phyloP scores from a whole-genome alignment of 192 early-diverging fungal genomes.

The Diversispora epigaea region DNA sequence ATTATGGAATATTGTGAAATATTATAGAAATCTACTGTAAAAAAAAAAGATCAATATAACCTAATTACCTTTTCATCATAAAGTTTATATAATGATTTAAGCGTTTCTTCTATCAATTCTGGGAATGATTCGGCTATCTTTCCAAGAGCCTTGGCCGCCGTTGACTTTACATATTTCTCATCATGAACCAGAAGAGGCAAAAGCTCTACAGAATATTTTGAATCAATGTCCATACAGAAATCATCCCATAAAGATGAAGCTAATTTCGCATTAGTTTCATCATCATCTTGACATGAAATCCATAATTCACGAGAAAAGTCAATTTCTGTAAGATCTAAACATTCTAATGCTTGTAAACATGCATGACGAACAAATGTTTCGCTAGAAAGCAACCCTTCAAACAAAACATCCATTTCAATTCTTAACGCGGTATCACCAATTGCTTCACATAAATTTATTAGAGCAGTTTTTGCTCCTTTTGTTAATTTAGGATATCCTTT shows the following conservation, averaged over 20 bases:
- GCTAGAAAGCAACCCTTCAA: conserved; percentile 62
- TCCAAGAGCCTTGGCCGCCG: conserved; percentile 64
- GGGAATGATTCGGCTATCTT: conserved; percentile 59
- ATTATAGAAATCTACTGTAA: background rate
- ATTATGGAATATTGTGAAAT: background rate
- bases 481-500: conserved; percentile 58
- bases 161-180: conserved; percentile 55
- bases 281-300: conserved; percentile 67
- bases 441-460: conserved; percentile 47
- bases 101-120: conserved; percentile 50
- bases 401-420: conserved; percentile 57
- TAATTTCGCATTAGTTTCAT: conserved; percentile 51
- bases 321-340: conserved; percentile 54
- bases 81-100: conserved; percentile 57
- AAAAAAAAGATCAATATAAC: background rate
- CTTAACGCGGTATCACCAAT: conserved; percentile 49
- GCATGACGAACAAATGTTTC: conserved; percentile 69
- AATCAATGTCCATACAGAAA: conserved; percentile 56
- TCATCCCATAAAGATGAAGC: conserved; percentile 68
- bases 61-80: conserved; percentile 53
- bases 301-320: conserved; percentile 70
- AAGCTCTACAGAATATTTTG: conserved; percentile 47
- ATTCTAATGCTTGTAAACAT: conserved; percentile 62
- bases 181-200: conserved; percentile 50
- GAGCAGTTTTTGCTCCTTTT: conserved; percentile 55